phyloP scores from a whole-genome alignment of 768 basidiomycete species.

The Guyanaporus albipodus region DNA sequence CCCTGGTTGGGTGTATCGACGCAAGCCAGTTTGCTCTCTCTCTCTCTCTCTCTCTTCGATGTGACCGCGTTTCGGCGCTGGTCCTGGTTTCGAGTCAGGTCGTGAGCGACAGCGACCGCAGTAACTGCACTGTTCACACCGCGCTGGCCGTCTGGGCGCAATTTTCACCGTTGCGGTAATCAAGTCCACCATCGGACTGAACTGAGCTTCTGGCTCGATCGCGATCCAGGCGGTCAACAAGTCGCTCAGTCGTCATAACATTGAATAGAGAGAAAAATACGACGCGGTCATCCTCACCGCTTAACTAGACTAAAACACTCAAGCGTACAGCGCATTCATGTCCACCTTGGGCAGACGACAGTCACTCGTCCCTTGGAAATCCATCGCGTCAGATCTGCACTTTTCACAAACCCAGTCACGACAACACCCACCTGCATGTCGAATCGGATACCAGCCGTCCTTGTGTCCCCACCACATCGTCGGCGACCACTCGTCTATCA shows the following conservation, averaged over 20 bases:
- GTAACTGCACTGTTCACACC: too few relatives aligned
- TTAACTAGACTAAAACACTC: too few relatives aligned
- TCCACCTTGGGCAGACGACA: constrained; percentile 18
- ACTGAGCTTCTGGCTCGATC: constrained; percentile 16
- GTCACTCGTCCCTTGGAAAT: constrained; percentile 21
- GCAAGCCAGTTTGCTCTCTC: not conserved
- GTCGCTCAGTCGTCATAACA: not conserved
- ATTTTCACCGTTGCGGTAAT: constrained; percentile 1
- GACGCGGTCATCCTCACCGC: too few relatives aligned
- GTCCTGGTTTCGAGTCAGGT: too few relatives aligned
- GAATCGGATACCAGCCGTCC: not conserved
- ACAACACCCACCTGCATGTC: constrained; percentile 22
- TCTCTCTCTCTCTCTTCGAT: too few relatives aligned
- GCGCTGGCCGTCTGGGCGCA: too few relatives aligned
- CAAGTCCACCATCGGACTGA: not conserved
- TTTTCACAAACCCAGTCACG: not conserved
- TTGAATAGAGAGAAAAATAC: too few relatives aligned
- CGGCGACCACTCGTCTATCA: constrained; percentile 36
- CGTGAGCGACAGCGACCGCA: too few relatives aligned
- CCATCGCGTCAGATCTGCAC: constrained; percentile 1
- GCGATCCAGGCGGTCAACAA: constrained; percentile 14
- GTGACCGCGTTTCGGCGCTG: too few relatives aligned
- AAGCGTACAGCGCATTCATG: constrained; percentile 20
- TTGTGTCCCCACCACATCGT: constrained; percentile 32
- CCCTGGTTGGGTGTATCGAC: constrained; percentile 7